Conservation (phyloP, 169 alveolate species). For the Plasmodium blacklocki region DNA sequence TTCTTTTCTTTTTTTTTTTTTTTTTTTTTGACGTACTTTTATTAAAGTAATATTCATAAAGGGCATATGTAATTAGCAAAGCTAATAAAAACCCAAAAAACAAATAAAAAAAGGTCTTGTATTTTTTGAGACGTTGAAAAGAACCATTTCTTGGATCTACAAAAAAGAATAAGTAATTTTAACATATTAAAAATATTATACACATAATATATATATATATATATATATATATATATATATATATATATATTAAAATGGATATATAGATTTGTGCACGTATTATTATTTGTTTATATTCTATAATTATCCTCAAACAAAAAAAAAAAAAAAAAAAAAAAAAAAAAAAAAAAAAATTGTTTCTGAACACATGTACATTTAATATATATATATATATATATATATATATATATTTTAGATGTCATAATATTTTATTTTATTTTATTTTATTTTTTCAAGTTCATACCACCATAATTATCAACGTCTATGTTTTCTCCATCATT, state of each 20-base stretch:
- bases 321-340: background rate
- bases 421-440: background rate
- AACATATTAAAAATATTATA: too few species aligned
- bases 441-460: background rate
- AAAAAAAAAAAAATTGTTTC: background rate
- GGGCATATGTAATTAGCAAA: too few species aligned
- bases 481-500: slow-evolving; percentile 17
- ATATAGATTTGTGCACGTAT: too few species aligned
- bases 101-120: slow-evolving; percentile 30
- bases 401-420: background rate
- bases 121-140: slow-evolving; percentile 4
- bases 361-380: background rate
- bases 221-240: too few species aligned
- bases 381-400: background rate
- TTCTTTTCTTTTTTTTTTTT: background rate
- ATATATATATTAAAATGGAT: too few species aligned
- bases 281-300: too few species aligned
- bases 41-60: too few species aligned
- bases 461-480: background rate
- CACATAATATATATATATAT: too few species aligned
- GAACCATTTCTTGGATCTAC: slow-evolving; percentile 3
- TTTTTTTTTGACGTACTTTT: slow-evolving; percentile 2
- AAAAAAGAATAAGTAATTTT: too few species aligned
- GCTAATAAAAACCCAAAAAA: slow-evolving; percentile 1
- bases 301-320: background rate